Evolutionary conservation across 352 stramenopile genomes (phyloP).

Genomic region (Blastocystis sp.): DNA sequence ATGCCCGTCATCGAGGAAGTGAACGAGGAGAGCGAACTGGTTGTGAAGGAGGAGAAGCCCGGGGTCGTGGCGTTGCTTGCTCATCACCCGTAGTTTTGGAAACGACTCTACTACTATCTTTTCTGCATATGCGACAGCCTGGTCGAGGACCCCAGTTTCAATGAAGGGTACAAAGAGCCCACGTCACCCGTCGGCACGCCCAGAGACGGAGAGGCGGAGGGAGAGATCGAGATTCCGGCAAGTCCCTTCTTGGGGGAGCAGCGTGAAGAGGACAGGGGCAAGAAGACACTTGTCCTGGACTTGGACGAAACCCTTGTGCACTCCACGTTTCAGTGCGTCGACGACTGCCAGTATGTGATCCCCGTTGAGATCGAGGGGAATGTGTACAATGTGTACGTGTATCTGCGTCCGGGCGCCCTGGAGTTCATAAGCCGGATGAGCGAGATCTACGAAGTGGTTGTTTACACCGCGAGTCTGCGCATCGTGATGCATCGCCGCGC

Average conservation of each 20-base stretch:
- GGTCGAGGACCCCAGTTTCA: neutral
- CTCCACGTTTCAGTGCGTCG: conserved; percentile 88
- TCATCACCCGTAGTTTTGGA: conserved; percentile 22
- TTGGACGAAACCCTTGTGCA: conserved; percentile 96
- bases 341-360: conserved; percentile 91
- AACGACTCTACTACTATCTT: conserved; percentile 30
- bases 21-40: conserved; percentile 9
- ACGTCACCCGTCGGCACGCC: neutral
- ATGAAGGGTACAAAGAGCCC: neutral
- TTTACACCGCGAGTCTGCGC: conserved; percentile 94
- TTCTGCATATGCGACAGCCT: conserved; percentile 39
- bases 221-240: neutral
- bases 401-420: conserved; percentile 86
- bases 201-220: neutral
- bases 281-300: conserved; percentile 88
- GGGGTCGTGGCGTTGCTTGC: neutral
- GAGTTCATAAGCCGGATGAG: conserved; percentile 91
- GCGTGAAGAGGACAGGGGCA: conserved; percentile 75
- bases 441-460: conserved; percentile 93
- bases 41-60: conserved; percentile 3
- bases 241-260: conserved; percentile 70
- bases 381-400: conserved; percentile 83
- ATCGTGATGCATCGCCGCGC: conserved; percentile 73
- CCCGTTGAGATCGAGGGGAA: conserved; percentile 88
- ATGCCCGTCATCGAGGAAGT: conserved; percentile 20